Base-by-base conservation (phyloP, 129 eudicot genomes). In the Sambucus nigra region DNA sequence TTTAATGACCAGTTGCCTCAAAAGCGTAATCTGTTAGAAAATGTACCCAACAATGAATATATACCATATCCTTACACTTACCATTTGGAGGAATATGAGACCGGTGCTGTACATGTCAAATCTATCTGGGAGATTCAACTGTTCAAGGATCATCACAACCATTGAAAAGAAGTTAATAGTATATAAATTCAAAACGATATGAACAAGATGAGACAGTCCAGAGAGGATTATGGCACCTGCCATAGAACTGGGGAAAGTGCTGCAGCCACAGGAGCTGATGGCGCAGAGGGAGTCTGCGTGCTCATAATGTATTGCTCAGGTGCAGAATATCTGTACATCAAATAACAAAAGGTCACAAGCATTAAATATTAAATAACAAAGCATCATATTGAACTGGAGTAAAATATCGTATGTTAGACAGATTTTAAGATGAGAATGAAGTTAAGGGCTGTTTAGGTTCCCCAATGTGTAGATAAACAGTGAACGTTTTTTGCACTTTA, bases 261-360 rank as follows among this genome's bases (percentile, higher is more conserved):
- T 47, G 99, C 66, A 28, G 99, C 99, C 41, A 91, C 89, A 5
- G 99, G 99, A 49, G 82, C 95, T 13, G 99, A 91, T 26, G 99
- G 99, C 4, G 99, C 99, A 25, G 99, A 91, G 13, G 99, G 99
- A 29, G 99, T 91, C 75, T 91, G 99, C 13, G 99, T 91, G 80
- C 99, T 91, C 99, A 91, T 91, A 33, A 91, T 91, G 69, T 91
- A 91, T 64, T 91, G 99, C 75, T 91, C 99, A 24, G 99, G 99
- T 59, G 99, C 99, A 27, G 95, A 75, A 59, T 91, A 91, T 65
- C 99, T 86, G 80, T 41, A 49, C 20, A 12, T 7, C 25, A 63
- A 19, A 23, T 6, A 7, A 21, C 24, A 28, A 29, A 45, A 35
- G 13, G 42, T 35, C 42, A 35, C 8, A 35, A 2, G 13, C 12